Evolutionary conservation across 2,329 filamentous ascomycete genomes (phyloP), one percentile per base, ranked within the genome.

Genomic region (Sarocladiaceae sp.): DNA sequence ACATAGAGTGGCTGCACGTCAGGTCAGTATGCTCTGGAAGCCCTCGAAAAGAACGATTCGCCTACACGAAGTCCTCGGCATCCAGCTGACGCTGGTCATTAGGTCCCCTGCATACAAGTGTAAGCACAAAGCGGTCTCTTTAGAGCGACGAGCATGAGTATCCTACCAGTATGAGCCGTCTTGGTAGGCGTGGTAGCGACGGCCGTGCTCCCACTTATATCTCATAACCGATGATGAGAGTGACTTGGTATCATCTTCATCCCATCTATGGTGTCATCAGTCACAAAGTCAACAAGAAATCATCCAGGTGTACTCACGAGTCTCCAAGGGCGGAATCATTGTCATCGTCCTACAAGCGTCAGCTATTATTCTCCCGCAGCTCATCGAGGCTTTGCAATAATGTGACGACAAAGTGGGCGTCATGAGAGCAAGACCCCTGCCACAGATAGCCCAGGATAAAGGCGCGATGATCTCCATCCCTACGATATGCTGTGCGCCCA

Each of bases 181-280:
- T 26, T 66, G 63, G 50, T 67, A 71, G 34, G 62, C 64, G 49
- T 73, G 69, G 42, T 76, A 76, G 3, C 70, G 59, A 1, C 72
- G 63, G 3, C 71, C 71, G 41, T 73, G 66, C 45, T 73, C 67
- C 50, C 67, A 70, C 24, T 63, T 57, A 50, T 70, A 72, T 34
- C 69, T 51, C 46, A 57, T 63, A 35, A 71, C 64, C 46, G 67
- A 69, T 10, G 68, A 72, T 3, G 63, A 61, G 37, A 72, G 52
- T 13, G 64, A 68, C 5, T 31, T 41, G 4, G 34, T 39, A n/a
- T 39, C 34, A 39, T 39, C 34, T n/a, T 39, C 34, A 39, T 39
- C 34, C 34, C 34, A 39, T 5, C 34, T 39, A 18, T n/a, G n/a
- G 7, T 13, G 9, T 29, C 34, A 7, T 23, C 4, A 26, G 34